These are phyloP conservation scores for Lepraria neglecta DNA, from an alignment of 495 filamentous ascomycete genomes.

Conservation along the genomic window DNA sequence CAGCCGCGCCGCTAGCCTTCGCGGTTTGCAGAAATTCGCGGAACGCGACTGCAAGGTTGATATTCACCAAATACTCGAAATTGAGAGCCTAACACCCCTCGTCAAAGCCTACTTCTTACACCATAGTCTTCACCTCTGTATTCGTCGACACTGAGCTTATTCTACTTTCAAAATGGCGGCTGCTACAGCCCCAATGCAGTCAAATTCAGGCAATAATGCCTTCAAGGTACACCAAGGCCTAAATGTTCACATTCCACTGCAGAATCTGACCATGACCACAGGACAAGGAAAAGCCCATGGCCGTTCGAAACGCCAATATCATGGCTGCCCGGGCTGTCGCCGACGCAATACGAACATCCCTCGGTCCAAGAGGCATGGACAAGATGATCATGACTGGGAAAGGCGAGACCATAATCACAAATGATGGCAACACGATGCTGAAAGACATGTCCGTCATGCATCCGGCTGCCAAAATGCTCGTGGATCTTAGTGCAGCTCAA, in stretches of 20 bases:
- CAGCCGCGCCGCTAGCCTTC: slow-evolving; percentile 22
- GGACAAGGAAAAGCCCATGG: slow-evolving; percentile 98
- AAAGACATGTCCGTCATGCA: slow-evolving; percentile 99
- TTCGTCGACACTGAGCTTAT: slow-evolving; percentile 13
- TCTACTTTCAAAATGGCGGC: slow-evolving; percentile 57
- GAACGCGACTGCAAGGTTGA: slow-evolving; percentile 26
- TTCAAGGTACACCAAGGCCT: slow-evolving; percentile 61
- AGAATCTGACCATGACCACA: slow-evolving; percentile 47
- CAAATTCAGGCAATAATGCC: slow-evolving; percentile 57
- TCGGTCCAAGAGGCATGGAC: slow-evolving; percentile 81
- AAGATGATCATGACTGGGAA: slow-evolving; percentile 99
- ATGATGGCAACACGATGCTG: slow-evolving; percentile 98
- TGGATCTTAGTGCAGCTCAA: slow-evolving; percentile 92
- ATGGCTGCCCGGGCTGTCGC: slow-evolving; percentile 94
- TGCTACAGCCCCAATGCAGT: slow-evolving; percentile 35
- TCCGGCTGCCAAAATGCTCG: slow-evolving; percentile 96
- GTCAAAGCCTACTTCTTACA: not conserved
- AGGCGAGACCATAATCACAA: slow-evolving; percentile 96
- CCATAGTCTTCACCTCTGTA: not conserved
- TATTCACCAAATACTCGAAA: slow-evolving; percentile 5
- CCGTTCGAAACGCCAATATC: slow-evolving; percentile 91
- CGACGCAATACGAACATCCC: slow-evolving; percentile 88
- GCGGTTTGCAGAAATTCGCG: slow-evolving; percentile 41
- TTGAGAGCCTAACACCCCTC: not conserved
- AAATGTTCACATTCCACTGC: slow-evolving; percentile 31